These are phyloP conservation scores for Diaporthe capsici DNA, from an alignment of 2,329 filamentous ascomycete genomes.

Conservation along the genomic window DNA sequence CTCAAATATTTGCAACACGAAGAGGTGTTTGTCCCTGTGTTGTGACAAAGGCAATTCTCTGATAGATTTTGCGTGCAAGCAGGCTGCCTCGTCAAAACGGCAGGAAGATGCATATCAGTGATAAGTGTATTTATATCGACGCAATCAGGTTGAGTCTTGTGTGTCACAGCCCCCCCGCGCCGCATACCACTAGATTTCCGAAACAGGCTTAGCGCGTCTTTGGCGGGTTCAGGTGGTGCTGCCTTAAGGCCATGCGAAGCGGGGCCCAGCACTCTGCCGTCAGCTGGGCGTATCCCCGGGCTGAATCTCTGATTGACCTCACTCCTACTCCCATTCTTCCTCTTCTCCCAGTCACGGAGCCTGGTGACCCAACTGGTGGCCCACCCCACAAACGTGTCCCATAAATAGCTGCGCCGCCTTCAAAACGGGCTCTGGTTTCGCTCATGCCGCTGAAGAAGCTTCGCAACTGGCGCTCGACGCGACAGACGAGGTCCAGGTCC, in stretches of 20 bases:
- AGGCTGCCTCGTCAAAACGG: not conserved
- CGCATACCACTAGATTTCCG: not conserved
- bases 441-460: constrained; percentile 37
- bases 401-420: constrained; percentile 13
- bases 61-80: not conserved
- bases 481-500: constrained; percentile 37
- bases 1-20: not conserved
- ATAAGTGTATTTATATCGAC: constrained; percentile 4
- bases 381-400: constrained; percentile 2
- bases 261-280: not conserved
- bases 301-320: constrained; percentile 14
- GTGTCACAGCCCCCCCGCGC: not conserved
- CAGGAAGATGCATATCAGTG: not conserved
- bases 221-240: not conserved
- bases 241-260: constrained; percentile 10
- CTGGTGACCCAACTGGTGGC: constrained; percentile 13
- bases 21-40: accelerated
- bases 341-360: not conserved
- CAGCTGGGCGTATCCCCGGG: constrained; percentile 1
- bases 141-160: not conserved
- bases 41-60: too few relatives aligned
- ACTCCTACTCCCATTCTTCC: not conserved
- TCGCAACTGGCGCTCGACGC: constrained; percentile 34
- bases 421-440: not conserved
- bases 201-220: not conserved